These are phyloP conservation scores for Dysphania ambrosioides DNA, from an alignment of 148 eudicot genomes.

Conservation along the genomic window DNA sequence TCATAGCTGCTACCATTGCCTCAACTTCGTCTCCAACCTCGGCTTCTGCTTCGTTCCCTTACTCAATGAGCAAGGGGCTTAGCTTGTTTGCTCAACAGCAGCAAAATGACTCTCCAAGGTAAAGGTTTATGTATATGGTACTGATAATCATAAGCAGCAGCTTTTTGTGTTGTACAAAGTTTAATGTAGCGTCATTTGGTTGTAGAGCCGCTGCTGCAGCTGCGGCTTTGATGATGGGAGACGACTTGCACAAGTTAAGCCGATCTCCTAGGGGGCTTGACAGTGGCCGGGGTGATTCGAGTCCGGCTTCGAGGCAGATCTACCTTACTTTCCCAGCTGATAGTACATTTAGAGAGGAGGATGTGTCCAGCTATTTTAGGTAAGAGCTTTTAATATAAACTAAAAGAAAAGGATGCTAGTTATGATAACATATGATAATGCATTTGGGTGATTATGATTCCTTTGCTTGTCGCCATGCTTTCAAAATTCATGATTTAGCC, in stretches of 20 bases:
- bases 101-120: conserved; percentile 68
- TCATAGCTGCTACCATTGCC: conserved; percentile 55
- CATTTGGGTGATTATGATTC: not conserved
- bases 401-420: not conserved
- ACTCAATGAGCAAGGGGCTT: conserved; percentile 43
- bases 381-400: conserved; percentile 14
- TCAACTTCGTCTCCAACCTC: conserved; percentile 20
- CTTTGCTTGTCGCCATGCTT: not conserved
- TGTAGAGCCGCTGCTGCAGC: conserved; percentile 30
- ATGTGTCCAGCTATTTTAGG: conserved; percentile 91
- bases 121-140: not conserved
- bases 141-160: not conserved
- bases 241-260: conserved; percentile 58
- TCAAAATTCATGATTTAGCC: not conserved
- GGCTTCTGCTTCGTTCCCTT: conserved; percentile 44
- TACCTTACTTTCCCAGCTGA: conserved; percentile 94
- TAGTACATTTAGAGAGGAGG: conserved; percentile 89
- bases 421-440: not conserved
- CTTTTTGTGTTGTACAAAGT: not conserved
- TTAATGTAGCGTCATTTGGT: conserved; percentile 5
- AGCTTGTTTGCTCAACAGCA: conserved; percentile 63
- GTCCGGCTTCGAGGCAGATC: conserved; percentile 88
- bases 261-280: conserved; percentile 49
- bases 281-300: conserved; percentile 42
- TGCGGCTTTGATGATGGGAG: conserved; percentile 66